phyloP scores from a whole-genome alignment of 2,329 filamentous ascomycete genomes.

The Nannizziopsis arthrosporioides region DNA sequence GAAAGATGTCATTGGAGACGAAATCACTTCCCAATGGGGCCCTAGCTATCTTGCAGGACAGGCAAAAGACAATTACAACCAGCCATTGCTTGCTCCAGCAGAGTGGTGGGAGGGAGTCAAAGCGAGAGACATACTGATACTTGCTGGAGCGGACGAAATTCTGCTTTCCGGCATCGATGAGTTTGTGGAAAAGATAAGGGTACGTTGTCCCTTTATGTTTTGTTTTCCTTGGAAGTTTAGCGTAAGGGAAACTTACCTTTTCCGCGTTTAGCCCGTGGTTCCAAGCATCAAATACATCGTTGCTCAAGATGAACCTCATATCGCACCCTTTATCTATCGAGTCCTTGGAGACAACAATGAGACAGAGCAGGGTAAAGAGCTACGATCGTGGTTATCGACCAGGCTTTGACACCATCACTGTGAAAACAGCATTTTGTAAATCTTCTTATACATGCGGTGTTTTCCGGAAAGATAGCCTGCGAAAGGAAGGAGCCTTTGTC shows the following conservation, averaged over 20 bases:
- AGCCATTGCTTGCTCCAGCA: constrained; percentile 38
- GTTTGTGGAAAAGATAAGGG: constrained; percentile 39
- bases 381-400: constrained; percentile 27
- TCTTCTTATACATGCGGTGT: no score
- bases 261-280: constrained; percentile 18
- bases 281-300: constrained; percentile 27
- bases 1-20: constrained; percentile 40
- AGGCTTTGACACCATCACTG: constrained; percentile 6
- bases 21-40: constrained; percentile 37
- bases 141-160: constrained; percentile 46
- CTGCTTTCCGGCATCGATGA: constrained; percentile 45
- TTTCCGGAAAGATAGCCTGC: no score
- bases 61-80: constrained; percentile 41
- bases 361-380: constrained; percentile 31
- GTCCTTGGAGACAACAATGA: constrained; percentile 26
- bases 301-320: constrained; percentile 31
- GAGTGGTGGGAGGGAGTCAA: constrained; percentile 45
- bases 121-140: constrained; percentile 41
- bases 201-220: constrained; percentile 22
- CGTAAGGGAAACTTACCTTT: neutral
- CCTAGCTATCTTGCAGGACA: constrained; percentile 36
- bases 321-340: constrained; percentile 32
- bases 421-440: no score
- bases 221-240: neutral
- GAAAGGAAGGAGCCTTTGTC: no score